Percentiles rank a stretch among this genome's conserved stretches.
Evolutionary conservation across 306 rosid species (phyloP).

Genomic region (Dalbergia cochinchinensis): DNA sequence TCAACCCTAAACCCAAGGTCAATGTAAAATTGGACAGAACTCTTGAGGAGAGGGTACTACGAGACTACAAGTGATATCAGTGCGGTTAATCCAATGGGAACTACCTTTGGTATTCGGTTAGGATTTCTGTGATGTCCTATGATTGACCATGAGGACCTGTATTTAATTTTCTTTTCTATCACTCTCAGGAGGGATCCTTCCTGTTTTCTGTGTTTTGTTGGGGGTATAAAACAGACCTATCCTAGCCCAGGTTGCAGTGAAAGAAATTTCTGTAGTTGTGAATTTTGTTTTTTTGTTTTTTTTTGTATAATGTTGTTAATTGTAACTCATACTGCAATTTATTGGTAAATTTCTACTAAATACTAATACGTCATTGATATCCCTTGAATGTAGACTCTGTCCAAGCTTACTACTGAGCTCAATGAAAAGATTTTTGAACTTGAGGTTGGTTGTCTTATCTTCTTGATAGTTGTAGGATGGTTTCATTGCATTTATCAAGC

Average conservation of each 20-base stretch:
- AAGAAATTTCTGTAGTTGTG: constrained; percentile 6
- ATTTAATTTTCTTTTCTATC: constrained; percentile 1
- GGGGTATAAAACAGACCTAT: background rate
- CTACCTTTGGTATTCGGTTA: constrained; percentile 11
- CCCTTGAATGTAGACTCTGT: constrained; percentile 60
- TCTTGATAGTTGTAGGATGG: constrained; percentile 39
- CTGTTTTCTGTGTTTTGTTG: background rate
- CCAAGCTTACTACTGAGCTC: constrained; percentile 74
- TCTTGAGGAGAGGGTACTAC: too few relatives aligned
- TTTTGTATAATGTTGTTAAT: constrained; percentile 12
- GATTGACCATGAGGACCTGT: background rate
- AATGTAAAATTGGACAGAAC: constrained; percentile 14
- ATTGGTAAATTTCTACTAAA: constrained; percentile 33
- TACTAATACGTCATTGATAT: constrained; percentile 15
- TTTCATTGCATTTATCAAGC: constrained; percentile 6
- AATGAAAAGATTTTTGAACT: constrained; percentile 83
- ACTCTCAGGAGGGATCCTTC: constrained; percentile 8
- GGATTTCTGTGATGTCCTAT: constrained; percentile 1
- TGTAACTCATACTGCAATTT: constrained; percentile 1
- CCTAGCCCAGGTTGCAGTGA: background rate
- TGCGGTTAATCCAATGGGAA: constrained; percentile 12
- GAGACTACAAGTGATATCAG: too few relatives aligned
- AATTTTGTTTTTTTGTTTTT: background rate
- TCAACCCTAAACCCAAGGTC: too few relatives aligned
- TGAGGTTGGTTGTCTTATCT: constrained; percentile 70